A percentile compares a stretch with the other conserved stretches of the same genome.
phyloP scores from a whole-genome alignment of 2,329 filamentous ascomycete species.

The Ceratocystis huliohia region DNA sequence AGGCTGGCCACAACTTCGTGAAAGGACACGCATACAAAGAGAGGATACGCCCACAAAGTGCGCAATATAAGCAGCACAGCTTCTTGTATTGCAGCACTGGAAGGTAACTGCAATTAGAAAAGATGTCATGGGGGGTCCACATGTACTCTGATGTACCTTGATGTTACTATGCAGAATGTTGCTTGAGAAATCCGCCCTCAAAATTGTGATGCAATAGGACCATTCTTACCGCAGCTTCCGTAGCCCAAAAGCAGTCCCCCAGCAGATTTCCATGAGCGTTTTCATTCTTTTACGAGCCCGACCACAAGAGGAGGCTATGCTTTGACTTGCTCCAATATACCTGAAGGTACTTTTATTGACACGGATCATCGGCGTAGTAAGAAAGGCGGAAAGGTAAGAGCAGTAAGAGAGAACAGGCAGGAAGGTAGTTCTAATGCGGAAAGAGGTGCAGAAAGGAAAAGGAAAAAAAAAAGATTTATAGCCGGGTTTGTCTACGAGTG shows the following conservation, averaged over 20 bases:
- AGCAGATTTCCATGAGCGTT: too few species aligned
- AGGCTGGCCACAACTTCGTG: not conserved
- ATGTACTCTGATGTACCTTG: not conserved
- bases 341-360: not conserved
- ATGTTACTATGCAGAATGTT: not conserved
- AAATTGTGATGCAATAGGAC: not conserved
- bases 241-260: not conserved
- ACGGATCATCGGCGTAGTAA: not conserved
- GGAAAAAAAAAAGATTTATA: not conserved
- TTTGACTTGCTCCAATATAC: not conserved
- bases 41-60: too few species aligned
- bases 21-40: not conserved
- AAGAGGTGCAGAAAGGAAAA: not conserved
- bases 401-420: not conserved
- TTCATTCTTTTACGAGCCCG: too few species aligned
- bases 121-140: not conserved
- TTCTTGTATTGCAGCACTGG: not conserved
- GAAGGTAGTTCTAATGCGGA: slow-evolving; percentile 1
- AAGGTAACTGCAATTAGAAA: not conserved
- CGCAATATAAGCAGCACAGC: not conserved
- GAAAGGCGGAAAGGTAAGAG: not conserved
- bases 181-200: not conserved
- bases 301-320: not conserved
- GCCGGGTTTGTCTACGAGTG: not conserved
- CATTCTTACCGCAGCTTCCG: slow-evolving; percentile 4